These are phyloP conservation scores for Lanmaoa rubissima DNA, from an alignment of 768 basidiomycete species.

Conservation along the genomic window DNA sequence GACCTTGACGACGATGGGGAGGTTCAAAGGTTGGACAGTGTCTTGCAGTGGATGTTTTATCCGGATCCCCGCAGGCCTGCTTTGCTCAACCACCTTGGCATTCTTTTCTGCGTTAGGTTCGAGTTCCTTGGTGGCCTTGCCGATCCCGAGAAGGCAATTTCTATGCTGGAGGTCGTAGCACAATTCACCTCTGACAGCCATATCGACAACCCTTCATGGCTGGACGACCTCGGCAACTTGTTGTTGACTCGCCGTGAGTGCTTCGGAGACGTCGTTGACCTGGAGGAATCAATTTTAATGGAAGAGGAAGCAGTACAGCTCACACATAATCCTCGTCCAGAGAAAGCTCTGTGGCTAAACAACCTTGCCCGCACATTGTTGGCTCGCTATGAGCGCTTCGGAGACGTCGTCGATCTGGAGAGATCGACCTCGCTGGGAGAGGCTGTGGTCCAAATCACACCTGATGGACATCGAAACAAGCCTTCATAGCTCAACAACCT, in stretches of 20 bases:
- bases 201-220: neutral
- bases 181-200: neutral
- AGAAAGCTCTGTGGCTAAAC: neutral
- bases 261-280: neutral
- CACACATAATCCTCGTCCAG: neutral
- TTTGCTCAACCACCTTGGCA: neutral
- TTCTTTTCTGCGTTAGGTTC: neutral
- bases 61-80: neutral
- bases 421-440: neutral
- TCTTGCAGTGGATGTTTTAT: neutral
- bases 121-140: neutral
- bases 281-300: neutral
- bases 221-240: neutral
- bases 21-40: neutral
- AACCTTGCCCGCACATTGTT: neutral
- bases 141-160: neutral
- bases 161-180: neutral
- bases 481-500: neutral
- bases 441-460: neutral
- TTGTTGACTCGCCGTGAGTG: neutral
- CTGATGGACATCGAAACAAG: neutral
- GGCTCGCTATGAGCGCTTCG: neutral
- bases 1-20: neutral
- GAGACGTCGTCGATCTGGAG: neutral
- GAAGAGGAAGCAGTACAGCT: neutral